Percentiles rank a stretch among this genome's conserved stretches.
These are phyloP conservation scores for Cyberlindnera euphorbiae DNA, from an alignment of 805 yeast genomes.

Conservation along the genomic window DNA sequence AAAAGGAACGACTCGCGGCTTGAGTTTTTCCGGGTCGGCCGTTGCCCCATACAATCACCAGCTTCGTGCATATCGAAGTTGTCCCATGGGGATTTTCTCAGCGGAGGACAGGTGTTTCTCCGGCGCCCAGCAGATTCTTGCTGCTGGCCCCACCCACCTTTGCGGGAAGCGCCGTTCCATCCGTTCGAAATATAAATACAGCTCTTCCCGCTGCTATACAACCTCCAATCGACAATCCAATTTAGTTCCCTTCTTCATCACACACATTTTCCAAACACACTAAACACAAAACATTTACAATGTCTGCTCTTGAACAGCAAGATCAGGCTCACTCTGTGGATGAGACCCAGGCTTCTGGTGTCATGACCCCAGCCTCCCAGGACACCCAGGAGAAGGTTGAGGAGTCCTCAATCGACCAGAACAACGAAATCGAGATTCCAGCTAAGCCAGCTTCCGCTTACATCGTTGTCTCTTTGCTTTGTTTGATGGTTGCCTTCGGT, in stretches of 20 bases:
- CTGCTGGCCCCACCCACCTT: background rate
- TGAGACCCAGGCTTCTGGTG: conserved; percentile 16
- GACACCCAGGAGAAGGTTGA: conserved; percentile 18
- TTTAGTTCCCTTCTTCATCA: conserved; percentile 1
- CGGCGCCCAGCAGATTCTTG: conserved; percentile 2
- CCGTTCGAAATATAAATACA: conserved; percentile 2
- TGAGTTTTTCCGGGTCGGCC: conserved; percentile 1
- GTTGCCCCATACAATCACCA: conserved; percentile 1
- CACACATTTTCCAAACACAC: background rate
- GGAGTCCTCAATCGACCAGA: conserved; percentile 10
- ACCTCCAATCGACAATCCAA: background rate
- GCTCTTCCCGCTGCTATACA: background rate
- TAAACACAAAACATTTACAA: background rate
- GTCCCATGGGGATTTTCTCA: conserved; percentile 12
- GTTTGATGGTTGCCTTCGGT: conserved; percentile 60
- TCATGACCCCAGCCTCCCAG: conserved; percentile 20
- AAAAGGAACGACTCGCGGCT: background rate
- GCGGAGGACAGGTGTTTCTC: conserved; percentile 5
- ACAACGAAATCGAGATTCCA: conserved; percentile 18
- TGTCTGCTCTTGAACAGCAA: conserved; percentile 16
- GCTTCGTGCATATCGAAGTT: background rate
- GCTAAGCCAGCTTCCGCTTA: conserved; percentile 31
- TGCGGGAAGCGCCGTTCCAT: background rate
- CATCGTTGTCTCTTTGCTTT: conserved; percentile 26
- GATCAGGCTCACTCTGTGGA: conserved; percentile 8